These are phyloP conservation scores for Kazachstania sp. DNA, from an alignment of 1,139 yeast species.

Conservation along the genomic window DNA sequence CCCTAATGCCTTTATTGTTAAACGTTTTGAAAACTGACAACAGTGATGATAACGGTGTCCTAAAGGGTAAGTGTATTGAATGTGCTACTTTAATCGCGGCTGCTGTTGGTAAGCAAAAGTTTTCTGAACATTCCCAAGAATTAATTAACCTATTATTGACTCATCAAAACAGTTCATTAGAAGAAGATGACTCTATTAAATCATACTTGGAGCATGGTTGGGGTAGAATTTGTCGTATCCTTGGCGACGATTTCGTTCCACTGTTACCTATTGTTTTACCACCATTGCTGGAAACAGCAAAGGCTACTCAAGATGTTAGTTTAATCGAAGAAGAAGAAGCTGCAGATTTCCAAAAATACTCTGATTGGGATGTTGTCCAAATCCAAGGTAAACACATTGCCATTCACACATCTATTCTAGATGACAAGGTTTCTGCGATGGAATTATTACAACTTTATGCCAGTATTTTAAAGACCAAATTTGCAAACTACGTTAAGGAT, in stretches of 20 bases:
- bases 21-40: slow-evolving; percentile 72
- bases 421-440: slow-evolving; percentile 88
- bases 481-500: slow-evolving; percentile 75
- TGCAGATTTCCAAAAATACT: slow-evolving; percentile 72
- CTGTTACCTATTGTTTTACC: slow-evolving; percentile 84
- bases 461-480: slow-evolving; percentile 69
- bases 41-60: slow-evolving; percentile 68
- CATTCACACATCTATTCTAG: slow-evolving; percentile 83
- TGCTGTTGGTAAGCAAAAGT: slow-evolving; percentile 94
- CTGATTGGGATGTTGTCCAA: slow-evolving; percentile 93
- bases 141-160: slow-evolving; percentile 64
- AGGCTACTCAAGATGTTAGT: slow-evolving; percentile 81
- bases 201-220: slow-evolving; percentile 90
- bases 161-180: slow-evolving; percentile 53
- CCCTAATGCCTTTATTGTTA: slow-evolving; percentile 83
- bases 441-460: slow-evolving; percentile 86
- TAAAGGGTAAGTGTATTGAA: slow-evolving; percentile 91
- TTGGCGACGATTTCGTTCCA: slow-evolving; percentile 84
- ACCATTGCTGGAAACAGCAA: slow-evolving; percentile 74
- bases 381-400: slow-evolving; percentile 90
- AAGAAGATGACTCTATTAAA: slow-evolving; percentile 75
- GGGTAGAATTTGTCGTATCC: slow-evolving; percentile 84
- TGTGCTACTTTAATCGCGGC: slow-evolving; percentile 89
- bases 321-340: slow-evolving; percentile 82
- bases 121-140: slow-evolving; percentile 66